Evolutionary conservation across 1,139 yeast species (phyloP).

Genomic region (Yamadazyma friedrichii): DNA sequence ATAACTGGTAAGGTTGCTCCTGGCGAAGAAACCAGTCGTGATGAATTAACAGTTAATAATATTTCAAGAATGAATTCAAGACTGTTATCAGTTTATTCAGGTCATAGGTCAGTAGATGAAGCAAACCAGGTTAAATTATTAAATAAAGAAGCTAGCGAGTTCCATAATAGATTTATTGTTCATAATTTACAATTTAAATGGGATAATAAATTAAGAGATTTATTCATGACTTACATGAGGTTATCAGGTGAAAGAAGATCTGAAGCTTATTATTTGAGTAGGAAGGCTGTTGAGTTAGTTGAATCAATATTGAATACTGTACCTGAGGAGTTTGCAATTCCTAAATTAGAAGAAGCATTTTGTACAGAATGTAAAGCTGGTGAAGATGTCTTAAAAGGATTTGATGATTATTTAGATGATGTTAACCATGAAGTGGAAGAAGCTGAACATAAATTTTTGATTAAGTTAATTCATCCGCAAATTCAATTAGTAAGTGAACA

Average conservation of each 20-base stretch:
- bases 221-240: constrained; percentile 61
- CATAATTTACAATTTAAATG: constrained; percentile 79
- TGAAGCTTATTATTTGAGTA: constrained; percentile 60
- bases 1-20: constrained; percentile 11
- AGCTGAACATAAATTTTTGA: constrained; percentile 36
- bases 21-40: constrained; percentile 7
- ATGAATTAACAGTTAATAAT: constrained; percentile 10
- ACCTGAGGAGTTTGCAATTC: constrained; percentile 14
- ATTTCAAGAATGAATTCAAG: constrained; percentile 14
- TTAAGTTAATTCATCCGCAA: constrained; percentile 46
- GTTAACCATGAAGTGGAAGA: constrained; percentile 29
- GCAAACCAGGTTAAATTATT: constrained; percentile 30
- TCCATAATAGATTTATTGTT: constrained; percentile 75
- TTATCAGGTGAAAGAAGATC: constrained; percentile 57
- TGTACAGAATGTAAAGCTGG: constrained; percentile 21
- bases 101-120: constrained; percentile 26
- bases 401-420: constrained; percentile 31
- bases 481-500: constrained; percentile 38
- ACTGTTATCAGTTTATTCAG: constrained; percentile 27
- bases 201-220: constrained; percentile 68
- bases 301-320: constrained; percentile 27
- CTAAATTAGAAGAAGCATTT: constrained; percentile 16
- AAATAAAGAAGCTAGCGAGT: constrained; percentile 33
- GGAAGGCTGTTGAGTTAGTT: constrained; percentile 70
- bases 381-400: constrained; percentile 34